phyloP scores from a whole-genome alignment of 2,329 filamentous ascomycete species.

The Fusarium hostae region DNA sequence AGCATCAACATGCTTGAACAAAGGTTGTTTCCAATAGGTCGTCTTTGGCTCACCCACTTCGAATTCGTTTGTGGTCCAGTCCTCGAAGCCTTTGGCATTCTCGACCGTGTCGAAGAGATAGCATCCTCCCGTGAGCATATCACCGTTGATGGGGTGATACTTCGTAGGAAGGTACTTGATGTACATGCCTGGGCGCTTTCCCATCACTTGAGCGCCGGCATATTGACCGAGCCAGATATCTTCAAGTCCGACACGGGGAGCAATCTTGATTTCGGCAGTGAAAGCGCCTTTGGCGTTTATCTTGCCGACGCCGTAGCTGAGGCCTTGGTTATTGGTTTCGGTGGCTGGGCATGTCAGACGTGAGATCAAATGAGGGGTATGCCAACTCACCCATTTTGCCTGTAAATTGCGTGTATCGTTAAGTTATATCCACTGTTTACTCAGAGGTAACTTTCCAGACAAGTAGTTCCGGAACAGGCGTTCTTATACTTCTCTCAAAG shows the following conservation, averaged over 20 bases:
- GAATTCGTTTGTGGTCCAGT: conserved; percentile 40
- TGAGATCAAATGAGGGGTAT: not conserved
- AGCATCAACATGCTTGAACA: conserved; percentile 24
- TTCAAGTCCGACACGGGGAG: conserved; percentile 13
- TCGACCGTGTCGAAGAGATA: conserved; percentile 33
- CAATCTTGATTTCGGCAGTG: conserved; percentile 31
- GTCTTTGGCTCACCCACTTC: conserved; percentile 36
- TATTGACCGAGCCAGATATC: conserved; percentile 37
- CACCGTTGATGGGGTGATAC: conserved; percentile 31
- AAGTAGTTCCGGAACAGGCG: fast-evolving
- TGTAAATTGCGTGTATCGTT: not conserved
- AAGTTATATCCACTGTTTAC: not conserved
- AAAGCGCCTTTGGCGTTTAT: conserved; percentile 31
- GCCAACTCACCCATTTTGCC: conserved; percentile 5
- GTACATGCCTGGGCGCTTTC: conserved; percentile 32
- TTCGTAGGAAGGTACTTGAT: conserved; percentile 32
- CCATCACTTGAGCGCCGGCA: conserved; percentile 28
- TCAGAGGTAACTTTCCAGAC: no score
- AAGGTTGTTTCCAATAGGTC: conserved; percentile 36
- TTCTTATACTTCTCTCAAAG: not conserved
- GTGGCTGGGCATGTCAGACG: not conserved
- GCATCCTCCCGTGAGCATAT: conserved; percentile 28
- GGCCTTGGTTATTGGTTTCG: not conserved
- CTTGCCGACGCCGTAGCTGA: conserved; percentile 13
- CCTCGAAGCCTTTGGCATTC: conserved; percentile 17